Evolutionary conservation across 106 monocot genomes (phyloP), one percentile per base, ranked within the genome.

Genomic region (Posidonia australis): DNA sequence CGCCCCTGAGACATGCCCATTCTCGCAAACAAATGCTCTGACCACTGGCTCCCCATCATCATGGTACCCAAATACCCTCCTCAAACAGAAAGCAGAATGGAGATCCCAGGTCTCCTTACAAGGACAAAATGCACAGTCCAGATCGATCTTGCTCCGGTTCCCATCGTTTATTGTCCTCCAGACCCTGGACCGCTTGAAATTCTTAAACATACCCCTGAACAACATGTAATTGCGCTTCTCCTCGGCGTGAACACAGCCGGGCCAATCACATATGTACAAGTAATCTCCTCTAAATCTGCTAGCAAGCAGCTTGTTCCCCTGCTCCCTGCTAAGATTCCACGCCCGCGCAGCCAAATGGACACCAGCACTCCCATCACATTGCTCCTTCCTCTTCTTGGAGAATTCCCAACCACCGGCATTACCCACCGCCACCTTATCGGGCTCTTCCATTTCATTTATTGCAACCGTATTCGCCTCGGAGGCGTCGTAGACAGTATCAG

Each of bases 21-120:
- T 94, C 71, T 90, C 86, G 53, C 94, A 94, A 11, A 90, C 90
- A 42, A 67, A 94, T 13, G 90, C 94, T 41, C 90, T 58, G 0
- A 94, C 94, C 5, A 90, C 94, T 0, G 94, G 94, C 71, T 94
- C 94, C 9, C 94, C 94, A 18, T 94, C 94, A 28, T 94, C 94
- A 63, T 94, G 94, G 63, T 80, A 94, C 46, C 94, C 94, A 48
- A 78, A 82, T 30, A 82, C 70, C 44, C 86, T 77, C 74, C 90
- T 75, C 79, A 94, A 71, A 66, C 94, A 94, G 61, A 94, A 94
- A 1, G 90, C 79, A 0, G 94, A 84, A 73, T 90, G 84, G 21
- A 94, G 84, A 61, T 94, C 94, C 90, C 90, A 94, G 2, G 82
- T 80, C 51, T 80, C 84, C 30, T 48, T 71, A 59, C 94, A 90